These are phyloP conservation scores for Tricladium varicosporioides DNA, from an alignment of 2,329 filamentous ascomycete genomes.

Conservation along the genomic window DNA sequence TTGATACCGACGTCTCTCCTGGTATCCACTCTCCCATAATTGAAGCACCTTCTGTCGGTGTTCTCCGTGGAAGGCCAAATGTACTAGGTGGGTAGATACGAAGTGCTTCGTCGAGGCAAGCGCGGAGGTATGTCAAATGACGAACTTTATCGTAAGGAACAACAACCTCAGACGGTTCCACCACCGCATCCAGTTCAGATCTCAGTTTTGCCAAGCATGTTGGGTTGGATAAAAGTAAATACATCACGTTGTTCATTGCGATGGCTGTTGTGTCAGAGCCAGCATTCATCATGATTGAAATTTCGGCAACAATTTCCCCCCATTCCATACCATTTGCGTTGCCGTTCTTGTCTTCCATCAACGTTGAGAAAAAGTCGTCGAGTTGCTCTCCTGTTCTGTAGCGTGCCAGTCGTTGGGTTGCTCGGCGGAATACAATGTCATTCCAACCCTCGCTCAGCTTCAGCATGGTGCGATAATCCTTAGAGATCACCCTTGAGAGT, in stretches of 20 bases:
- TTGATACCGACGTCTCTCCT: conserved; percentile 42
- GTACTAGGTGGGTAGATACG: conserved; percentile 44
- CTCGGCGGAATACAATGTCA: conserved; percentile 46
- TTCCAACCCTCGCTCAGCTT: conserved; percentile 43
- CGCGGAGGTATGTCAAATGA: conserved; percentile 50
- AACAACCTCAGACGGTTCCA: conserved; percentile 43
- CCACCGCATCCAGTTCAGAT: conserved; percentile 44
- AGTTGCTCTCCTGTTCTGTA: conserved; percentile 52
- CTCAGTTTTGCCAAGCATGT: conserved; percentile 38
- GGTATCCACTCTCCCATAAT: conserved; percentile 46
- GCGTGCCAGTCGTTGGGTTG: conserved; percentile 42
- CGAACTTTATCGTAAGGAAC: conserved; percentile 50
- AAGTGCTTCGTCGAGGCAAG: conserved; percentile 50
- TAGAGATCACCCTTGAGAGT: conserved; percentile 45
- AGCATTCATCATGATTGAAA: conserved; percentile 50
- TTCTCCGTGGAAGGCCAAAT: conserved; percentile 43
- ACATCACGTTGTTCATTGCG: conserved; percentile 52
- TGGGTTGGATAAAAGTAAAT: conserved; percentile 50
- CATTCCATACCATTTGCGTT: conserved; percentile 46
- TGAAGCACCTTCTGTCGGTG: conserved; percentile 42
- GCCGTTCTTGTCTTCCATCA: conserved; percentile 49
- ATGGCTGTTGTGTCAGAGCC: conserved; percentile 50
- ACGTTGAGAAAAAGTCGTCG: conserved; percentile 55
- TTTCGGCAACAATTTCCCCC: conserved; percentile 57
- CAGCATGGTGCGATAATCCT: conserved; percentile 39